These are phyloP conservation scores for Bretschneidera sinensis DNA, from an alignment of 345 rosid genomes.

Conservation along the genomic window DNA sequence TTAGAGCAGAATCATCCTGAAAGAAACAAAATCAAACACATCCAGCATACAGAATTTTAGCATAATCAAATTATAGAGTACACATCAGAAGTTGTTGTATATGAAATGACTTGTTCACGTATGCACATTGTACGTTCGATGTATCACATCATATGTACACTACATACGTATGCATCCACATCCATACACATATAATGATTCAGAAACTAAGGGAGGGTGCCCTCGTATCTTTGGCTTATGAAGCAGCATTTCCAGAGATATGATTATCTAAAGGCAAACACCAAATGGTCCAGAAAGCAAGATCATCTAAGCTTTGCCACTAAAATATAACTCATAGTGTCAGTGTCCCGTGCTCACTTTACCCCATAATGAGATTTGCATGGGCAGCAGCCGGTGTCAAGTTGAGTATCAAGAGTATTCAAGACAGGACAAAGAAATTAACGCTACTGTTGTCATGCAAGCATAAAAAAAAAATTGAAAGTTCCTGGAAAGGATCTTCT, in stretches of 20 bases:
- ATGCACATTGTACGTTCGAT: background rate
- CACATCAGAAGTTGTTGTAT: background rate
- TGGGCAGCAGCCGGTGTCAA: background rate
- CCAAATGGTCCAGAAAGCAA: background rate
- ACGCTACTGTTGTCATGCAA: background rate
- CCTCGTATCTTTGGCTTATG: no score
- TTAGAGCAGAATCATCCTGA: conserved; percentile 75
- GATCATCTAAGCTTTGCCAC: background rate
- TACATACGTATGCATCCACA: background rate
- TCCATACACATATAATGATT: background rate
- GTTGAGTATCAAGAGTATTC: background rate
- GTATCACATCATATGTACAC: background rate
- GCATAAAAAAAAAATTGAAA: background rate
- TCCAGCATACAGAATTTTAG: conserved; percentile 8
- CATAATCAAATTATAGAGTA: background rate
- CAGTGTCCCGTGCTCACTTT: background rate
- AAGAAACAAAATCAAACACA: conserved; percentile 9
- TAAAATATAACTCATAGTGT: background rate
- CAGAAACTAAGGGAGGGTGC: background rate
- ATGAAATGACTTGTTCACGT: background rate
- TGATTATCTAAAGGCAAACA: background rate
- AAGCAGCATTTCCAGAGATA: no score
- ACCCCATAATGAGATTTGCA: background rate
- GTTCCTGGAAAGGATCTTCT: no score
- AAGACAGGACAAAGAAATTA: background rate